These are phyloP conservation scores for Syzygium jambos DNA, from an alignment of 345 rosid species.

Conservation along the genomic window DNA sequence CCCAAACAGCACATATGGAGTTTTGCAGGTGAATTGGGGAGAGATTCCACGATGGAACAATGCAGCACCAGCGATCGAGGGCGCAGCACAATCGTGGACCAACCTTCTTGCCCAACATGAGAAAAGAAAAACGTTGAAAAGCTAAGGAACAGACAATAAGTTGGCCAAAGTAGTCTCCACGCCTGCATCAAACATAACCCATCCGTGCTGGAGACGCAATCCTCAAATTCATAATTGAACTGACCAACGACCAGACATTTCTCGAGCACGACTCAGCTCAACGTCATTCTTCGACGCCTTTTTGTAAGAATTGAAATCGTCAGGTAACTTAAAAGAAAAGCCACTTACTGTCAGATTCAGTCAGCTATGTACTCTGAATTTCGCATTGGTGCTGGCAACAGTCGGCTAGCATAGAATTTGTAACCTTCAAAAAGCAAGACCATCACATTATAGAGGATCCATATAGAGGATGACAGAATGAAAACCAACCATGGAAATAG, in stretches of 20 bases:
- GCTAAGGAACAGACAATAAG: background rate
- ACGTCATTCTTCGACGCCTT: background rate
- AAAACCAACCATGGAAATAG: no score
- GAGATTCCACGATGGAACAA: rapidly evolving
- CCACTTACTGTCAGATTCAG: no score
- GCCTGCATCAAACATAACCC: background rate
- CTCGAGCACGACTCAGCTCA: background rate
- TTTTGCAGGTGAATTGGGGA: rapidly evolving
- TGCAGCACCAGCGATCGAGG: rapidly evolving
- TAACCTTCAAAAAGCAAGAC: no score
- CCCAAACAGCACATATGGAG: background rate
- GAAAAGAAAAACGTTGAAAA: background rate
- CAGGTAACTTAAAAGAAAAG: background rate
- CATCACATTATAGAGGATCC: no score
- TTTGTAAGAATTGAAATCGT: background rate
- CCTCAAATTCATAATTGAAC: background rate
- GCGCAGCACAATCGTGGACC: background rate
- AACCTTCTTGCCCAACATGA: background rate
- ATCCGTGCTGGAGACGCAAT: background rate
- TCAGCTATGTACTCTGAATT: no score
- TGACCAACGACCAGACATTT: background rate
- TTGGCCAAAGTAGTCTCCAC: background rate
- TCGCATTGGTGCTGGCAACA: no score
- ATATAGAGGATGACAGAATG: no score
- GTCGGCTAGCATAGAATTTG: no score